Evolutionary conservation across 176 grass and related monocot species (phyloP).

Genomic region (Phyllostachys edulis): DNA sequence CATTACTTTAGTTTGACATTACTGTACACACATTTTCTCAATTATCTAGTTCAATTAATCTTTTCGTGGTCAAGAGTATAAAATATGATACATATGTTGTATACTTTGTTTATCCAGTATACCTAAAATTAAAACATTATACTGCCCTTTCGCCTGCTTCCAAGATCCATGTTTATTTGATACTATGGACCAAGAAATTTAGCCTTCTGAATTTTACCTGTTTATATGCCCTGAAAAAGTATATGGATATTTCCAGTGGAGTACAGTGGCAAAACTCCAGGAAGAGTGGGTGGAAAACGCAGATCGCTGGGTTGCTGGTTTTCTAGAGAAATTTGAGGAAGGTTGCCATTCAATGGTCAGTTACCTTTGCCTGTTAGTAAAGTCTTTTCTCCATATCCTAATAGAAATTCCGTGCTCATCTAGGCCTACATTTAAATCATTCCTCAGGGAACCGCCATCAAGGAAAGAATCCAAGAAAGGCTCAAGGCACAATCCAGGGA

Average conservation of each 20-base stretch:
- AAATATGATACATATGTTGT: neutral
- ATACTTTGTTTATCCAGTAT: neutral
- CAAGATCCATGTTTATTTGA: neutral
- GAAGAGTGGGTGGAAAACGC: conserved; percentile 99
- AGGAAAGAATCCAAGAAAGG: conserved; percentile 78
- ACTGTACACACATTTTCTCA: neutral
- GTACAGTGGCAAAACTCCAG: conserved; percentile 72
- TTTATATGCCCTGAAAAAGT: neutral
- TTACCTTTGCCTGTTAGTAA: neutral
- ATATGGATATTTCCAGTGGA: conserved; percentile 51
- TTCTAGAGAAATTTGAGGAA: conserved; percentile 95
- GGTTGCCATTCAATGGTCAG: conserved; percentile 90
- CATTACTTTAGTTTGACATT: conserved; percentile 11
- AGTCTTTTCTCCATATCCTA: neutral
- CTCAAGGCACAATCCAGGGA: conserved; percentile 73
- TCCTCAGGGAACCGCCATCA: conserved; percentile 80
- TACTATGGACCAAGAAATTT: neutral
- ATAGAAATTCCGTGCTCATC: conserved; percentile 11
- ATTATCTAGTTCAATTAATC: neutral
- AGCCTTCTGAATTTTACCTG: conserved; percentile 11
- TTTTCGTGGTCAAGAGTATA: neutral
- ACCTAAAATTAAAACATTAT: neutral
- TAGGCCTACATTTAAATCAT: neutral
- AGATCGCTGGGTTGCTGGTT: conserved; percentile 96
- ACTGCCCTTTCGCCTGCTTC: neutral